Percentiles rank a stretch among this genome's conserved stretches.
Conservation (phyloP, 768 basidiomycete genomes). For the Hemileccinum rubropunctum region DNA sequence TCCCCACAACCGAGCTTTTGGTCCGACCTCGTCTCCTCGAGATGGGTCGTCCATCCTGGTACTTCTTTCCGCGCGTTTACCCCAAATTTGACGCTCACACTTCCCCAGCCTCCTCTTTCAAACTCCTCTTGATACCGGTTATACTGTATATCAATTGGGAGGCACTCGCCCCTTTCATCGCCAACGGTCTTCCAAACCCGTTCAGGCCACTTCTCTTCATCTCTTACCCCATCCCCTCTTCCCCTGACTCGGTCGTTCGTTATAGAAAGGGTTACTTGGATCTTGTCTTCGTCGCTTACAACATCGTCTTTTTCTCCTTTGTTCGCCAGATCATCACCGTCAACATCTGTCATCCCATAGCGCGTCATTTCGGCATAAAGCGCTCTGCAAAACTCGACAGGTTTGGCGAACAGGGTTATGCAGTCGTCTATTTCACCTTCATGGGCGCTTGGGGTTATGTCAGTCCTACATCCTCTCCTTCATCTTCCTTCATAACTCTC, state of each 20-base stretch:
- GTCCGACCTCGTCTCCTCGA: constrained; percentile 48
- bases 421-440: constrained; percentile 71
- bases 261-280: constrained; percentile 78
- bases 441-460: constrained; percentile 80
- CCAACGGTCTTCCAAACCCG: constrained; percentile 60
- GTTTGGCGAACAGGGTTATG: constrained; percentile 92
- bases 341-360: constrained; percentile 64
- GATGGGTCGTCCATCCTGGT: constrained; percentile 81
- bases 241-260: constrained; percentile 51
- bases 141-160: constrained; percentile 68
- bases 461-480: constrained; percentile 26
- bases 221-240: constrained; percentile 56
- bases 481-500: background rate
- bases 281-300: constrained; percentile 73
- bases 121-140: constrained; percentile 59
- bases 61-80: background rate
- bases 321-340: constrained; percentile 73
- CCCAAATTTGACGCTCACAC: background rate
- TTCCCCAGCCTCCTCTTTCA: constrained; percentile 57
- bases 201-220: constrained; percentile 71
- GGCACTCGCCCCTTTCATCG: constrained; percentile 45
- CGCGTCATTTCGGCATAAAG: constrained; percentile 66
- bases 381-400: constrained; percentile 67
- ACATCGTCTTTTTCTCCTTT: constrained; percentile 88
- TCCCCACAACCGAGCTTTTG: constrained; percentile 29